Base-by-base conservation (phyloP, 345 rosid species). In the Aethionema arabicum region DNA sequence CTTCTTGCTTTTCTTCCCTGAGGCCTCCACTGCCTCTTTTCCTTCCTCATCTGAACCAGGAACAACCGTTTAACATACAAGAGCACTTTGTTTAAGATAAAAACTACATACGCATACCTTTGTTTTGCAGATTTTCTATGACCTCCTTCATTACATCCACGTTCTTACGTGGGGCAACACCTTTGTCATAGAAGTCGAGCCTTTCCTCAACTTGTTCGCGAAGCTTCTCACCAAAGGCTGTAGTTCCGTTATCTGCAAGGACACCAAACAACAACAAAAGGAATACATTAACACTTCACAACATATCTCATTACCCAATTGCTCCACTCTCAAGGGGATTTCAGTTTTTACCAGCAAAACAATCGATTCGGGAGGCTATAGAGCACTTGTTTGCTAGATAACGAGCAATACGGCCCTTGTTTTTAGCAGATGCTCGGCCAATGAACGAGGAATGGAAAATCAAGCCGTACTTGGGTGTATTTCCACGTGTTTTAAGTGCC, bases 331-430 rank as follows among this genome's bases (percentile, higher is more conserved):
- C n/a, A 8, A 27, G 9, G 31, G 46, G 0, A 14, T 44, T 35
- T 31, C 30, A 52, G 33, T 12, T 33, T 61, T 63, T 79, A 90
- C 97, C 99, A 32, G 97, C 69, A 77, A 90, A 95, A 74, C 97
- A 95, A 76, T 95, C 99, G n/a, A 95, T 95, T 13, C 99, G 82
- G 45, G 97, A 83, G 14, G 97, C 99, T 40, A 95, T 90, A 4
- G 97, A 95, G 72, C 99, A 95, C 75, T 95, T 95, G 72, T 95
- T 95, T 38, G 99, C 99, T 38, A 95, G 87, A 69, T 76, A 95
- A 21, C 97, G 96, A 59, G 99, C 99, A 77, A 95, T 86, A 55
- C 99, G 85, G 2, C 99, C 99, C 82, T 95, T 95, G 84, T 90
- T 95, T 61, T 78, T 80, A 8, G 99, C 85, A 70, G 97, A 82